phyloP scores from a whole-genome alignment of 2,329 filamentous ascomycete genomes.

The Colletotrichum magnum region DNA sequence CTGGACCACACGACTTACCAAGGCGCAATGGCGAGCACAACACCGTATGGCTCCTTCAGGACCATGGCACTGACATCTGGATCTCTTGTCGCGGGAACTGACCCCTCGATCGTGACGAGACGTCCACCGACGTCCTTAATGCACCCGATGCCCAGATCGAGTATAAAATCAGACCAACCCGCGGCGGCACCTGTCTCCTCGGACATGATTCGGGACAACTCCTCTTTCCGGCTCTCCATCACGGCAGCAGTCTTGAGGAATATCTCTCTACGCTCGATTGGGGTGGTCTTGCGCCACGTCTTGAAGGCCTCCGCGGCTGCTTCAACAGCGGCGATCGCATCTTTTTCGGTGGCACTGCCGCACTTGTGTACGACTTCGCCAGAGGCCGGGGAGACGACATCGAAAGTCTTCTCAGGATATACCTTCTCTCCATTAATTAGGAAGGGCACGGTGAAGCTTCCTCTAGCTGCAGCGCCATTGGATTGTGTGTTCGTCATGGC shows the following conservation, averaged over 20 bases:
- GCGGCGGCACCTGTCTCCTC: conserved; percentile 51
- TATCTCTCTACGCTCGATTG: conserved; percentile 70
- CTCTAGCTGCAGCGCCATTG: conserved; percentile 12
- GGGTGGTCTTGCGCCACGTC: conserved; percentile 73
- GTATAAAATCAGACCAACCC: conserved; percentile 52
- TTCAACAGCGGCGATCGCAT: conserved; percentile 64
- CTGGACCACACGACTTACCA: conserved; percentile 68
- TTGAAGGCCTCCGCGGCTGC: conserved; percentile 72
- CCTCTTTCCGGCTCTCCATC: conserved; percentile 65
- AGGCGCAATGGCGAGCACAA: conserved; percentile 83
- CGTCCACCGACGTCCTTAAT: conserved; percentile 56
- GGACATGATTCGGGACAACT: conserved; percentile 68
- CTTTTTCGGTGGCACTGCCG: conserved; percentile 66
- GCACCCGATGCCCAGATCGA: conserved; percentile 49
- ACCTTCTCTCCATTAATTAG: conserved; percentile 62
- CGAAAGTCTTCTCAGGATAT: conserved; percentile 63
- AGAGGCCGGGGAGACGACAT: conserved; percentile 69
- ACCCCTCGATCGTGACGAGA: conserved; percentile 50
- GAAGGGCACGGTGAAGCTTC: conserved; percentile 53
- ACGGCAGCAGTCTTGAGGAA: conserved; percentile 74
- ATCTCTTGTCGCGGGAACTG: conserved; percentile 50
- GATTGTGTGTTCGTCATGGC: conserved; percentile 20
- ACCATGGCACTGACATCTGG: conserved; percentile 70
- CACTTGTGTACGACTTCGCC: conserved; percentile 68
- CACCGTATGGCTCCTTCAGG: conserved; percentile 81